A percentile compares a stretch with the other conserved stretches of the same genome.
Evolutionary conservation across 768 basidiomycete genomes (phyloP).

Genomic region (Termitomyces sp.): DNA sequence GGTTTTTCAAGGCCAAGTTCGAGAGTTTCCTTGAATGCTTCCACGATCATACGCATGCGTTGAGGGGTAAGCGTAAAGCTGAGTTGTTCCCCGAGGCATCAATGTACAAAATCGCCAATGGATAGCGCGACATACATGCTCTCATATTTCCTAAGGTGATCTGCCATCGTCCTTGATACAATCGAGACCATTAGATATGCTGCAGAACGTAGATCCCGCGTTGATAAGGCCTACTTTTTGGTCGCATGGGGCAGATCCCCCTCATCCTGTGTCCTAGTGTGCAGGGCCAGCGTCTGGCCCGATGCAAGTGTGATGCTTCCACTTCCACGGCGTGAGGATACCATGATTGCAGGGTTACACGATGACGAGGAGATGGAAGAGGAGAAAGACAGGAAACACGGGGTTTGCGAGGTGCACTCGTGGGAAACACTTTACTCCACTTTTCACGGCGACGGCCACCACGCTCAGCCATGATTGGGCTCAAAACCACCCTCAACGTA

Average conservation of each 20-base stretch:
- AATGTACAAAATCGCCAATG: slow-evolving; percentile 2
- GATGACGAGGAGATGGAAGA: slow-evolving; percentile 2
- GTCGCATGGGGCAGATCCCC: slow-evolving; percentile 90
- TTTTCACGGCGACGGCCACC: slow-evolving; percentile 8
- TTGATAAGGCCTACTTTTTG: slow-evolving; percentile 60
- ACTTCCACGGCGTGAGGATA: slow-evolving; percentile 71
- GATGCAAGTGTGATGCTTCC: slow-evolving; percentile 67
- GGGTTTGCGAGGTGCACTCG: slow-evolving; percentile 5
- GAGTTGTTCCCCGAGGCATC: slow-evolving; percentile 5
- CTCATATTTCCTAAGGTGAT: slow-evolving; percentile 90
- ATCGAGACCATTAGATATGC: slow-evolving; percentile 11
- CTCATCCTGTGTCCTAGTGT: slow-evolving; percentile 84
- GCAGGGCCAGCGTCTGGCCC: slow-evolving; percentile 79
- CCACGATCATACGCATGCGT: slow-evolving; percentile 94
- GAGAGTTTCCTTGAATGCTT: slow-evolving; percentile 90
- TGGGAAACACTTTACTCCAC: slow-evolving; percentile 15
- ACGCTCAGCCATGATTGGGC: slow-evolving; percentile 72
- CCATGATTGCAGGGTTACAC: slow-evolving; percentile 35
- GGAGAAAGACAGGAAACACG: slow-evolving; percentile 1
- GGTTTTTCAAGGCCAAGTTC: slow-evolving; percentile 81
- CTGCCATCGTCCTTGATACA: slow-evolving; percentile 75
- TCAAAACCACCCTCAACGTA: slow-evolving; percentile 91
- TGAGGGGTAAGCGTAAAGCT: slow-evolving; percentile 88
- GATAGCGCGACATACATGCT: slow-evolving; percentile 52
- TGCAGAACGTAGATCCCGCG: not conserved